Evolutionary conservation across 805 yeast species (phyloP).

Genomic region (Candida tallmaniae): DNA sequence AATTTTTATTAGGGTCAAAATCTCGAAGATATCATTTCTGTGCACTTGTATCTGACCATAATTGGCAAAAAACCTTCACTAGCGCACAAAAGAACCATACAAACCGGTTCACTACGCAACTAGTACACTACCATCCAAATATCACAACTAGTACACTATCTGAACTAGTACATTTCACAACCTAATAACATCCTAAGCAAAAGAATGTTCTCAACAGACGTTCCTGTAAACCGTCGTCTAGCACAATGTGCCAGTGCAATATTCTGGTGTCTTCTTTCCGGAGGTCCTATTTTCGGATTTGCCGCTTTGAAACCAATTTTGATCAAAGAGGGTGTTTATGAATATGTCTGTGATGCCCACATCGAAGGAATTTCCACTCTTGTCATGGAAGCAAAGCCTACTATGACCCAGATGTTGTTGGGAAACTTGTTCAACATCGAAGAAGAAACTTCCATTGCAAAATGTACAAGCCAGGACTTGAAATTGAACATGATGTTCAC

Average conservation of each 20-base stretch:
- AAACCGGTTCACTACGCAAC: too few relatives aligned
- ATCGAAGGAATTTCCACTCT: slow-evolving; percentile 6
- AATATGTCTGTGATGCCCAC: slow-evolving; percentile 29
- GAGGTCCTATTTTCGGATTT: slow-evolving; percentile 57
- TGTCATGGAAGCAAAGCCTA: slow-evolving; percentile 8
- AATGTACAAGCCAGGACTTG: slow-evolving; percentile 50
- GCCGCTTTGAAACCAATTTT: slow-evolving; percentile 55
- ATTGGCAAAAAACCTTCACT: too few relatives aligned
- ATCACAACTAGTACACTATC: too few relatives aligned
- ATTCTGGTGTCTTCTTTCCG: slow-evolving; percentile 51
- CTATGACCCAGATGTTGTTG: slow-evolving; percentile 12
- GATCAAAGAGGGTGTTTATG: slow-evolving; percentile 46
- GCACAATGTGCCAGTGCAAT: slow-evolving; percentile 48
- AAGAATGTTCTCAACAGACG: slow-evolving; percentile 11
- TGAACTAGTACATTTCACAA: too few relatives aligned
- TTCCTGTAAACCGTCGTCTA: slow-evolving; percentile 12
- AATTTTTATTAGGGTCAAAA: too few relatives aligned
- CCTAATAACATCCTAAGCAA: too few relatives aligned
- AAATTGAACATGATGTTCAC: slow-evolving; percentile 57
- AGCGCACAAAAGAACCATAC: too few relatives aligned
- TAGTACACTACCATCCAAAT: too few relatives aligned
- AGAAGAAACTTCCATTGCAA: slow-evolving; percentile 26
- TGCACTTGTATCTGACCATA: too few relatives aligned
- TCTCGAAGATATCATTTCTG: too few relatives aligned
- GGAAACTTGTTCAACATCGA: slow-evolving; percentile 6